These are phyloP conservation scores for Styphnolobium japonicum DNA, from an alignment of 306 rosid genomes.

Conservation along the genomic window DNA sequence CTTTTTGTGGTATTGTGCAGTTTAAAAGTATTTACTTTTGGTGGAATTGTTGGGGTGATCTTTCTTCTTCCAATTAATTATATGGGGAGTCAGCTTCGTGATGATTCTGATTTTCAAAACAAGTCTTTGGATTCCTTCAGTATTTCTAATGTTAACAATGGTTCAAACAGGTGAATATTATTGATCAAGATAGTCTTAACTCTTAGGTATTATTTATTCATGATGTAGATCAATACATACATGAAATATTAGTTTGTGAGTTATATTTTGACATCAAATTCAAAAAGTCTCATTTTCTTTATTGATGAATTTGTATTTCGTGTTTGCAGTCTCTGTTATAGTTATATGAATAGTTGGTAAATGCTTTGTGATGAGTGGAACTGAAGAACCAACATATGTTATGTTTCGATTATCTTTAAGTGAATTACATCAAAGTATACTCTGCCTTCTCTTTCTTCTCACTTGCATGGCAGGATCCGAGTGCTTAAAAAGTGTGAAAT, in stretches of 20 bases:
- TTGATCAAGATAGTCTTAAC: constrained; percentile 5
- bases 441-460: background rate
- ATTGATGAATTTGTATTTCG: background rate
- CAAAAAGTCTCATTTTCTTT: background rate
- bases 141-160: constrained; percentile 71
- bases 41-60: constrained; percentile 58
- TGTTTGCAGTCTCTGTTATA: background rate
- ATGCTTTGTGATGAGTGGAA: background rate
- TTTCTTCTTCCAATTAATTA: constrained; percentile 80
- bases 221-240: background rate
- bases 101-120: constrained; percentile 42
- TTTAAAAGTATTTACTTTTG: constrained; percentile 62
- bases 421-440: background rate
- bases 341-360: background rate
- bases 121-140: constrained; percentile 82
- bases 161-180: constrained; percentile 64
- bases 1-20: constrained; percentile 37
- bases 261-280: background rate
- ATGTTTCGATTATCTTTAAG: background rate
- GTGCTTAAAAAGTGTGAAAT: background rate
- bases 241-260: background rate
- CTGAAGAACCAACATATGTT: background rate
- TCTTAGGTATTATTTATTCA: background rate
- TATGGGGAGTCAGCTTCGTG: constrained; percentile 53
- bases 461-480: background rate